A percentile compares a stretch with the other conserved stretches of the same genome.
These are phyloP conservation scores for Hygrophorus russula DNA, from an alignment of 768 basidiomycete species.

Conservation along the genomic window DNA sequence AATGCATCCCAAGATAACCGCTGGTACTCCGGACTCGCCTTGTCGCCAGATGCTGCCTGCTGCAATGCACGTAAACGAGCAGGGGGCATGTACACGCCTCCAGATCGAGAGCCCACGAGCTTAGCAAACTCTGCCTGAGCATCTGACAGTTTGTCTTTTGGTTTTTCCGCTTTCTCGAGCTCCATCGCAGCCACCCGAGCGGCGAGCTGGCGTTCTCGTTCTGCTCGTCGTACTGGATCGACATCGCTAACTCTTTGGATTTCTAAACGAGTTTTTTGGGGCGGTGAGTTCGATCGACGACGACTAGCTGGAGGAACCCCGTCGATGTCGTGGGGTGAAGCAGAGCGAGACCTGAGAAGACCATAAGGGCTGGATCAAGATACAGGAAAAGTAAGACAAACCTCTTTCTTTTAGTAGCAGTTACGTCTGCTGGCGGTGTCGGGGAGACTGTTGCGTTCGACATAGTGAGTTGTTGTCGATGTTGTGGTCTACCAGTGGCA, in stretches of 20 bases:
- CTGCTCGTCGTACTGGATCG: conserved; percentile 63
- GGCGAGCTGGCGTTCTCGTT: conserved; percentile 74
- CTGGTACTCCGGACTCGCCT: conserved; percentile 82
- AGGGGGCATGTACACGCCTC: conserved; percentile 95
- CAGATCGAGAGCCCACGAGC: conserved; percentile 68
- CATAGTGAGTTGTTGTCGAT: conserved; percentile 8
- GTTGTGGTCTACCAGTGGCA: not conserved
- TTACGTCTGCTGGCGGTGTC: conserved; percentile 25
- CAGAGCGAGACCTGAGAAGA: conserved; percentile 36
- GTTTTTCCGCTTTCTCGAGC: conserved; percentile 47
- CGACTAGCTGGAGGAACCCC: conserved; percentile 33
- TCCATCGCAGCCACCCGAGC: conserved; percentile 59
- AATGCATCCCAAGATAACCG: conserved; percentile 96
- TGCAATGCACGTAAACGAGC: conserved; percentile 87
- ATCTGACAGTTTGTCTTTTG: conserved; percentile 42
- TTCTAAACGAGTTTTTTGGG: conserved; percentile 16
- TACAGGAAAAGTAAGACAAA: conserved; percentile 9
- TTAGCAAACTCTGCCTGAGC: conserved; percentile 86
- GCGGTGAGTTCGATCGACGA: conserved; percentile 34
- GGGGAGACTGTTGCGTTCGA: conserved; percentile 18
- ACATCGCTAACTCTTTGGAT: conserved; percentile 46
- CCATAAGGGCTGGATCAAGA: conserved; percentile 2
- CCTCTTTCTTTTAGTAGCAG: conserved; percentile 41
- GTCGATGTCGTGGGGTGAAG: conserved; percentile 25
- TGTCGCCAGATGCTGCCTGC: conserved; percentile 71